These are phyloP conservation scores for Mortierella sp. DNA, from an alignment of 371 early-diverging fungal species.

Conservation along the genomic window DNA sequence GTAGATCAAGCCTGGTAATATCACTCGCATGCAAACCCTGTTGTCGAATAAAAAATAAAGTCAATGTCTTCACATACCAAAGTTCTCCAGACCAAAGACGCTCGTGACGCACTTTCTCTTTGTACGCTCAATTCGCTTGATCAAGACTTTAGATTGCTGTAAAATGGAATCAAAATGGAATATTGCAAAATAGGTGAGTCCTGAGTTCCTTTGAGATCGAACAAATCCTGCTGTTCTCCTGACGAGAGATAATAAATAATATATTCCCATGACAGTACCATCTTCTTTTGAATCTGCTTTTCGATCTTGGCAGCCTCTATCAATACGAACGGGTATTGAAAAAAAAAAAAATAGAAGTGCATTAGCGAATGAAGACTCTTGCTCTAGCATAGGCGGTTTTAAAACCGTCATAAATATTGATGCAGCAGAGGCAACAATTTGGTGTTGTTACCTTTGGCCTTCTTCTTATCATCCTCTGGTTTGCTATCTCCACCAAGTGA, in stretches of 20 bases:
- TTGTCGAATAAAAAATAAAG: neutral
- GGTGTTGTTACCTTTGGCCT: slow-evolving; percentile 57
- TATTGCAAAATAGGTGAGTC: neutral
- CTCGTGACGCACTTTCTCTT: slow-evolving; percentile 90
- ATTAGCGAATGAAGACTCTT: neutral
- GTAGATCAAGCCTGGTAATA: neutral
- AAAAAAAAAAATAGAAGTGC: slow-evolving; percentile 28
- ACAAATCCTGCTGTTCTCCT: neutral
- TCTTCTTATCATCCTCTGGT: slow-evolving; percentile 52
- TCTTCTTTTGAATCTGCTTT: slow-evolving; percentile 80
- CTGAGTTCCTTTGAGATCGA: neutral
- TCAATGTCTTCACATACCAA: slow-evolving; percentile 62
- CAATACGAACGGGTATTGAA: neutral
- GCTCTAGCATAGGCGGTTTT: neutral
- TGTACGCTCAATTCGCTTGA: slow-evolving; percentile 89
- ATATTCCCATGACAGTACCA: slow-evolving; percentile 59
- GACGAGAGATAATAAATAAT: neutral
- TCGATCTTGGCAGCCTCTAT: slow-evolving; percentile 80
- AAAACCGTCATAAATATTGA: neutral
- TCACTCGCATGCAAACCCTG: too few relatives aligned
- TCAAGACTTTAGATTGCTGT: slow-evolving; percentile 68
- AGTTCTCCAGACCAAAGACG: slow-evolving; percentile 84
- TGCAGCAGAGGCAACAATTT: neutral
- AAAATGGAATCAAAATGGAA: neutral
- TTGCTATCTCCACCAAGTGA: slow-evolving; percentile 45